These are phyloP conservation scores for Ganoderma lingzhi DNA, from an alignment of 1,284 basidiomycete species.

Conservation along the genomic window DNA sequence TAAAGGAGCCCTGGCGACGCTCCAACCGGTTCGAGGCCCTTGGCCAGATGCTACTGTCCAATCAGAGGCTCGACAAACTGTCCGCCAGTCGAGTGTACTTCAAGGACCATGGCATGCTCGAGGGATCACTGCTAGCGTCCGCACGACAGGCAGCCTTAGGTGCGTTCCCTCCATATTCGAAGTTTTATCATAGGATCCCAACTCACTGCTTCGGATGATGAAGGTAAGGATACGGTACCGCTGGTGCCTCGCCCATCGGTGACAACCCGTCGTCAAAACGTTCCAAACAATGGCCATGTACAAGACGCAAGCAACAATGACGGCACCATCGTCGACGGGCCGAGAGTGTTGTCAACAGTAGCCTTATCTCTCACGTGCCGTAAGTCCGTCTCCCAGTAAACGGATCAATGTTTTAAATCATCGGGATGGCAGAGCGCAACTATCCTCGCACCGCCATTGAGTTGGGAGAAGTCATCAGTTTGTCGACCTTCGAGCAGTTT, in stretches of 20 bases:
- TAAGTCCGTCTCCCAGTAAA: background rate
- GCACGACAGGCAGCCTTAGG: background rate
- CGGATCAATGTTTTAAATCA: background rate
- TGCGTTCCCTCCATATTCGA: background rate
- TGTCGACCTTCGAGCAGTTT: background rate
- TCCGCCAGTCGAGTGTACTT: slow-evolving; percentile 15
- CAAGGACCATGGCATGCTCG: slow-evolving; percentile 19
- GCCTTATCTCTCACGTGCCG: background rate
- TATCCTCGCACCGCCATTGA: background rate
- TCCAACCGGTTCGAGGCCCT: slow-evolving; percentile 28
- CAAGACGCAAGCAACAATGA: background rate
- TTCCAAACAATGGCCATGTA: background rate
- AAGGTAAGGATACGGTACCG: background rate
- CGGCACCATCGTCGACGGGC: background rate
- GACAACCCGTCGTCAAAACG: background rate
- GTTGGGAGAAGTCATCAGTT: background rate
- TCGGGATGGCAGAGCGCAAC: background rate
- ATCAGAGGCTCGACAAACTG: slow-evolving; percentile 27
- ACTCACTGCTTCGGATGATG: background rate
- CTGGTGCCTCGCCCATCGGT: background rate
- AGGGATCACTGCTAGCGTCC: background rate
- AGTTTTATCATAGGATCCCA: background rate
- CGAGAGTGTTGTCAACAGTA: background rate
- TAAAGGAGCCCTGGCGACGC: slow-evolving; percentile 34
- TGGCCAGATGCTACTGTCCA: slow-evolving; percentile 31